A percentile compares a stretch with the other conserved stretches of the same genome.
phyloP scores from a whole-genome alignment of 805 yeast species.

The Pichia eremophila region DNA sequence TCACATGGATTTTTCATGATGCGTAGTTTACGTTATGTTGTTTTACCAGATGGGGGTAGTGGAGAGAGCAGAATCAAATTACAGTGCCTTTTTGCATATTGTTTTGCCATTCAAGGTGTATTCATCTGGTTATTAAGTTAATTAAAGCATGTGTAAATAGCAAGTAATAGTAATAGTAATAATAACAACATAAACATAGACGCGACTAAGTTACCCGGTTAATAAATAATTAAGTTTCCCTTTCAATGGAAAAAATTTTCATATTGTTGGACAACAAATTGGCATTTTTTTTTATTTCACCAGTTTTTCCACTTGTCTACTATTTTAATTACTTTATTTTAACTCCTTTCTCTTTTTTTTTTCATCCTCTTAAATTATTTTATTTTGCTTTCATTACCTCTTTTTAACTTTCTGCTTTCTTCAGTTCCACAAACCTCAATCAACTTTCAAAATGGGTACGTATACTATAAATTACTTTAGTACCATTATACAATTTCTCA shows the following conservation, averaged over 20 bases:
- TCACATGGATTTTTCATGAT: slow-evolving; percentile 59
- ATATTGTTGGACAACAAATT: no score
- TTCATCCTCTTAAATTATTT: background rate
- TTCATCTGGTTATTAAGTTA: slow-evolving; percentile 48
- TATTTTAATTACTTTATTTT: no score
- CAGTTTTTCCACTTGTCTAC: no score
- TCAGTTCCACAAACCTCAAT: slow-evolving; percentile 2
- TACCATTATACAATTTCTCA: no score
- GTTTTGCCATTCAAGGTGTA: slow-evolving; percentile 69
- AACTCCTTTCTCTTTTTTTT: background rate
- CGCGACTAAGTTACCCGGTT: background rate
- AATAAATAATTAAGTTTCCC: no score
- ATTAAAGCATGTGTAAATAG: background rate
- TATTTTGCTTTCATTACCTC: background rate
- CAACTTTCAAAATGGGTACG: slow-evolving; percentile 10
- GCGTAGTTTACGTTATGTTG: slow-evolving; percentile 60
- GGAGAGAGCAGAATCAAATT: slow-evolving; percentile 66
- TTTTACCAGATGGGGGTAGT: slow-evolving; percentile 53
- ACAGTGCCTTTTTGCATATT: slow-evolving; percentile 77
- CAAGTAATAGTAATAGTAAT: background rate
- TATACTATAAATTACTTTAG: background rate
- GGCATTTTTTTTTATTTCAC: no score
- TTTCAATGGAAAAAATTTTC: no score
- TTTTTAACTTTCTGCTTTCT: background rate
- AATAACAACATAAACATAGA: background rate